A percentile compares a stretch with the other conserved stretches of the same genome.
These are phyloP conservation scores for Lecanoromycetidae sp. DNA, from an alignment of 2,329 filamentous ascomycete genomes.

Conservation along the genomic window DNA sequence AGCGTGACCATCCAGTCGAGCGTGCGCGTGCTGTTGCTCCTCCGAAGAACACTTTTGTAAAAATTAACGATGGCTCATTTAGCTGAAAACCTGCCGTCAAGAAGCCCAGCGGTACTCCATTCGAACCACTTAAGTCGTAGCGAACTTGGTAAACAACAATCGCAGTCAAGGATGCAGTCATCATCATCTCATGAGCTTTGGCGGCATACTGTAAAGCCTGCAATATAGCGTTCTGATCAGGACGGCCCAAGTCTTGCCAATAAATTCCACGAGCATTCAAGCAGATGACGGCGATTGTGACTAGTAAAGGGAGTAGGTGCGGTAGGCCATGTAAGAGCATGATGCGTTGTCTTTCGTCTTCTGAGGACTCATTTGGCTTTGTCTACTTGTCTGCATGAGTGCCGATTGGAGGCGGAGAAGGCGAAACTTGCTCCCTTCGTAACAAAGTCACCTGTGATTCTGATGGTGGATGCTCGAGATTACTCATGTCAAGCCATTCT, in stretches of 20 bases:
- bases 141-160: constrained; percentile 15
- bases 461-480: not conserved
- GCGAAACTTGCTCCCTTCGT: not conserved
- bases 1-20: not conserved
- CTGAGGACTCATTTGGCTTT: not conserved
- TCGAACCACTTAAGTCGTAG: constrained; percentile 11
- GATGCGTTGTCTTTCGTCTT: not conserved
- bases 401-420: not conserved
- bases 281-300: constrained; percentile 4
- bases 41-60: constrained; percentile 14
- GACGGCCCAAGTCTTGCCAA: constrained; percentile 6
- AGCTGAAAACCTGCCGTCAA: constrained; percentile 16
- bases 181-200: constrained; percentile 16
- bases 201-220: constrained; percentile 16
- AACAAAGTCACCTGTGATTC: not conserved
- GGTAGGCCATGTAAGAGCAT: not conserved
- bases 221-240: constrained; percentile 2
- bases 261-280: constrained; percentile 1
- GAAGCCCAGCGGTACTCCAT: constrained; percentile 18
- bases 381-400: not conserved
- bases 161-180: constrained; percentile 13
- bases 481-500: not conserved
- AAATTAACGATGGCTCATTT: constrained; percentile 11
- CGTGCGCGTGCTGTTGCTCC: constrained; percentile 1
- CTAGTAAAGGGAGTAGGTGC: constrained; percentile 2